Evolutionary conservation across 257 asterid species (phyloP), one percentile per base, ranked within the genome.

Genomic region (Echites panduratus): DNA sequence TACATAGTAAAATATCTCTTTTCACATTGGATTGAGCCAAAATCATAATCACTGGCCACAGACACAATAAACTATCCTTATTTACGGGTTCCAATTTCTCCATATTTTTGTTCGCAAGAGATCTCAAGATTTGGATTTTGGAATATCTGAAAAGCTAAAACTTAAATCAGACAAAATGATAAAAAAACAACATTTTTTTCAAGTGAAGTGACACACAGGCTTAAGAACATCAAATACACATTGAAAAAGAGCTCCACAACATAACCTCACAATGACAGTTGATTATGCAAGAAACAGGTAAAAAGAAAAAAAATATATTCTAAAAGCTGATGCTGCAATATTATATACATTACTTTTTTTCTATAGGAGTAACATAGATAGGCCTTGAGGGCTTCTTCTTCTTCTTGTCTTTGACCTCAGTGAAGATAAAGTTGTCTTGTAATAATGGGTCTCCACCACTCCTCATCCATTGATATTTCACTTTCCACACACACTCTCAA

Each of bases 401-500:
- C 32, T 76, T 59, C 47, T 70, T 79, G 63, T 71, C 54, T 70
- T 83, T 83, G 83, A 74, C 80, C 73, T 57, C 59, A 17, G 38
- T 70, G 75, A 64, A 75, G 38, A 76, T 73, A 68, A 72, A 71
- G 70, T 48, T 12, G 48, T 17, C 50, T 75, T 50, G 75, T 81
- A 77, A 73, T 73, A 63, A 79, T 76, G 68, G 71, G 80, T 52
- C 54, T 65, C 80, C 80, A 76, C 79, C 72, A 73, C 76, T n/a
- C 76, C 78, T 70, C 69, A 72, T 27, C 58, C 70, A 69, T 57
- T 75, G 61, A 63, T 74, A 45, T 78, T 74, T 44, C 76, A 76
- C 84, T 79, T 81, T 83, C 72, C n/a, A n/a, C 82, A 71, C 83
- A 71, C 75, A 76, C 86, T 76, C 73, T 59, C 72, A 64, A 38